Percentiles rank a stretch among this genome's conserved stretches.
phyloP scores from a whole-genome alignment of 2,329 filamentous ascomycete species.

The Stenocarpella maydis region DNA sequence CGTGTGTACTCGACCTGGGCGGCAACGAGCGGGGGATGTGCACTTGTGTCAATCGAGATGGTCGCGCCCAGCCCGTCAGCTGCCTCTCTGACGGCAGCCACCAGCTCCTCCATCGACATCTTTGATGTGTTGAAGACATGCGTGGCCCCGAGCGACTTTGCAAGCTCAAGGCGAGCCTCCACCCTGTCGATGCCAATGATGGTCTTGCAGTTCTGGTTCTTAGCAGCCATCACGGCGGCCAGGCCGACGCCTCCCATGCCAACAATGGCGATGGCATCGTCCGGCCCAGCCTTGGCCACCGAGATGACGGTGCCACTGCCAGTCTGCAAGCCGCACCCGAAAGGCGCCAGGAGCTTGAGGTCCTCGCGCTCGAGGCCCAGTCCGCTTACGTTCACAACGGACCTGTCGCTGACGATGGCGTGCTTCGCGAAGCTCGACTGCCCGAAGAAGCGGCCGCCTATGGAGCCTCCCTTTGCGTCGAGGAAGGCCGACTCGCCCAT shows the following conservation, averaged over 20 bases:
- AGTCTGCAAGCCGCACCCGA: constrained; percentile 46
- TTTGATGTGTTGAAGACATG: constrained; percentile 43
- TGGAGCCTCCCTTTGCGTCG: constrained; percentile 44
- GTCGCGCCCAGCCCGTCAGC: constrained; percentile 56
- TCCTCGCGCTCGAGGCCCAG: constrained; percentile 34
- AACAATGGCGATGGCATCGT: constrained; percentile 40
- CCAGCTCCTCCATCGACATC: constrained; percentile 51
- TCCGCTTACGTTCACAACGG: constrained; percentile 42
- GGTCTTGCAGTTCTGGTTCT: constrained; percentile 31
- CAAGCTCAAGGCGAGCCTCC: constrained; percentile 49
- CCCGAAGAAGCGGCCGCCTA: constrained; percentile 46
- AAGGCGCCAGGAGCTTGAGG: constrained; percentile 41
- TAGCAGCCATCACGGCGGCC: constrained; percentile 37
- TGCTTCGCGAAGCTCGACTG: constrained; percentile 46
- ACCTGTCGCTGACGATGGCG: constrained; percentile 43
- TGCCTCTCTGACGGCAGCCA: constrained; percentile 54
- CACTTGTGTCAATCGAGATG: constrained; percentile 60
- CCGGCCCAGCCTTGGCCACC: constrained; percentile 39
- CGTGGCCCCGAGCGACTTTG: constrained; percentile 51
- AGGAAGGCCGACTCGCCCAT: constrained; percentile 57
- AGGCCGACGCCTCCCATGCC: constrained; percentile 43
- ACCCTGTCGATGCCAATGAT: constrained; percentile 54
- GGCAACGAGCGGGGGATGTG: constrained; percentile 49
- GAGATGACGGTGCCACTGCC: constrained; percentile 45
- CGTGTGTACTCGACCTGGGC: constrained; percentile 52